Base-by-base conservation (phyloP, 805 yeast species). In the Kurtzmaniella fragi region DNA sequence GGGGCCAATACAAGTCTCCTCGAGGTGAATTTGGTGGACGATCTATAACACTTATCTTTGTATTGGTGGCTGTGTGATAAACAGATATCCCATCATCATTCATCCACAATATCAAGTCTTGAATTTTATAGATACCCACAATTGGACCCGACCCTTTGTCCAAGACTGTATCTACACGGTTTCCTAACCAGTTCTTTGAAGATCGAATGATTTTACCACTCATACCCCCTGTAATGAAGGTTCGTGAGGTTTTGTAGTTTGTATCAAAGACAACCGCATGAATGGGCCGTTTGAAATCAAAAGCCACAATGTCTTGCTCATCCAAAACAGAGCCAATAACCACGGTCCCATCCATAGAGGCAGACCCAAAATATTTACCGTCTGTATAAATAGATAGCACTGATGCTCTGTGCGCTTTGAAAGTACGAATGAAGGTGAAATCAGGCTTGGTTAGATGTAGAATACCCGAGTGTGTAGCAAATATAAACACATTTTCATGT, bases 291-390 rank as follows among this genome's bases (percentile, higher is more conserved):
- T 84, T 82, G 58, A 89, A 85, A 59, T 90, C 95, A 48, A 77
- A 82, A 2, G 88, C 89, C 0, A 73, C 67, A 2, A 84, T 77
- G 48, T 84, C 93, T 4, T 67, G 62, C 14, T 76, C 77, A 45
- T 82, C 84, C 1, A 46, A 42, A 1, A 86, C 64, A 2, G 89
- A 75, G 0, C 96, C 93, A 4, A 88, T 75, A 1, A 88, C 88
- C 0, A 91, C 84, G 0, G 95, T 84, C 0, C 99, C 99, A 56
- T 93, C 99, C 67, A 91, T 82, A 0, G 97, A 88, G 0, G 90
- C 96, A 0, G 95, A 81, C 0, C 93, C 95, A 43, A 93, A 78
- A 51, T 73, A 78, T 7, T 61, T 61, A 0, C 95, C 93, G 52
- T 87, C 95, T 1, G 84, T 71, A 39, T 80, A 77, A 0, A 88